Evolutionary conservation across 2,329 filamentous ascomycete genomes (phyloP), one percentile per base, ranked within the genome.

Genomic region (Sporothrix dimorphospora): DNA sequence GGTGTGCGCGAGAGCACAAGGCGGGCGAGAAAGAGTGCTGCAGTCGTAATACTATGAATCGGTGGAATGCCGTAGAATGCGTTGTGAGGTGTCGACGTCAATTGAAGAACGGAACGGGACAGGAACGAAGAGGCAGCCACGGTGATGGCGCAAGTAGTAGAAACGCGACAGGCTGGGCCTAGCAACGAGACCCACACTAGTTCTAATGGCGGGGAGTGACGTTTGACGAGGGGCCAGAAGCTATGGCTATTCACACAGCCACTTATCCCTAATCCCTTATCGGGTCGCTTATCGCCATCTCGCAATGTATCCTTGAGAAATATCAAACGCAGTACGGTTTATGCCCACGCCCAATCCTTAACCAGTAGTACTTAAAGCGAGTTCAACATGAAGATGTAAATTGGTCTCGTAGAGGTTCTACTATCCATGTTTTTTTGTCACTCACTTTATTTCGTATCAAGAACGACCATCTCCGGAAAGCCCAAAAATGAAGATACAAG

Each of bases 41-140:
- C 16, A 14, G 40, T 47, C 38, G 49, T 27, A 53, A 6, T 27
- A 11, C 21, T 19, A 1, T 9, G 53, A 16, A 34, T 19, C 27
- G 51, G 24, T 34, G 4, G 53, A 59, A 70, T 53, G 69, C 24
- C 40, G 47, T 51, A n/a, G 55, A 71, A 65, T 34, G 55, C 45
- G 55, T 12, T 16, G 57, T 9, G 21, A 16, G 67, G 19, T n/a
- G 38, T n/a, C n/a, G n/a, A n/a, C n/a, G n/a, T n/a, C 30, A 34
- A 34, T 34, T 34, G 30, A 45, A 21, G 30, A 71, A 63, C 16
- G 24, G 30, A 66, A 51, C 16, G 5, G n/a, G 21, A 49, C 27
- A 14, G n/a, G n/a, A n/a, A n/a, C n/a, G n/a, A n/a, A 51, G 57
- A 71, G 71, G 71, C 71, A 72, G 59, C 71, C 70, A 55, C 49